Evolutionary conservation across 345 rosid genomes (phyloP).

Genomic region (Combretum micranthum): DNA sequence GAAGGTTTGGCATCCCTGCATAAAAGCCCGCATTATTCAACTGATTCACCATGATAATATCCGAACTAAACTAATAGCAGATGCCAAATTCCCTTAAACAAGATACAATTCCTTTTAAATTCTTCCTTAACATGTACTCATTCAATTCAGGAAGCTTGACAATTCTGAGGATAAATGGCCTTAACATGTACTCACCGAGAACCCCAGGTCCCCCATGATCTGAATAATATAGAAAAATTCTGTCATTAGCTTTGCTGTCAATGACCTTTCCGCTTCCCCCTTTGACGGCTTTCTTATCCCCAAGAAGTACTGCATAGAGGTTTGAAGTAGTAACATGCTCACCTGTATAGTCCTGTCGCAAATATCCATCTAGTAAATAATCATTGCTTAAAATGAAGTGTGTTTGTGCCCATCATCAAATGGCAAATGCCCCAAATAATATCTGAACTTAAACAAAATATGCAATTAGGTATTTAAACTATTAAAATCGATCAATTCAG

Average conservation of each 20-base stretch:
- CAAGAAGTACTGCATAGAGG: constrained; percentile 86
- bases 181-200: constrained; percentile 81
- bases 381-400: neutral
- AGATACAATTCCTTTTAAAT: too few species aligned
- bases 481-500: too few species aligned
- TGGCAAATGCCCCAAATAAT: too few species aligned
- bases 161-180: neutral
- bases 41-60: neutral
- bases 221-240: constrained; percentile 73
- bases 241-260: constrained; percentile 64
- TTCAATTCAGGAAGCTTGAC: neutral
- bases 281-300: constrained; percentile 54
- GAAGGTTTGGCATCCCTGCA: constrained; percentile 87
- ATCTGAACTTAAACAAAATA: too few species aligned
- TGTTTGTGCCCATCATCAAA: too few species aligned
- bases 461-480: too few species aligned
- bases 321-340: constrained; percentile 54
- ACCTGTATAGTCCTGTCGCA: constrained; percentile 71
- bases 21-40: neutral
- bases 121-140: neutral
- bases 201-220: constrained; percentile 99
- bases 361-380: neutral
- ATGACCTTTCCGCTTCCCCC: constrained; percentile 92
- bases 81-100: too few species aligned
- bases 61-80: too few species aligned